phyloP scores from a whole-genome alignment of 1,139 yeast species.

The Taphrina flavorubra region DNA sequence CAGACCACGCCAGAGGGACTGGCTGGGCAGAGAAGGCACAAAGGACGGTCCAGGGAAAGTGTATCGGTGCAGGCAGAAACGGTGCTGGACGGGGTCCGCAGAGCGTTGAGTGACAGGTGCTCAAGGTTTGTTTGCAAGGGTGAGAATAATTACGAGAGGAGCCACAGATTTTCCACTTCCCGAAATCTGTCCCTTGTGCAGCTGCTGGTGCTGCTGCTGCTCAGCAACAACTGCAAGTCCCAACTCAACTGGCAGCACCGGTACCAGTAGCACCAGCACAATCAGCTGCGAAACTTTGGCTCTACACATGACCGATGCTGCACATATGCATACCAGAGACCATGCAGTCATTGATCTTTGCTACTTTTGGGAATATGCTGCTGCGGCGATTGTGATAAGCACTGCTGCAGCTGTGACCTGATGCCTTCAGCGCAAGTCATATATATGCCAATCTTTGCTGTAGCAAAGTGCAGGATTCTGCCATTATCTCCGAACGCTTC shows the following conservation, averaged over 20 bases:
- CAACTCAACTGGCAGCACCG: not conserved
- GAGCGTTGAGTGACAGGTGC: slow-evolving; percentile 16
- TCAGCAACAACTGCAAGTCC: not conserved
- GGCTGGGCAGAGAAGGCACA: not conserved
- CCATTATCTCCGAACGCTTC: too few relatives aligned
- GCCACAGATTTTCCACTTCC: slow-evolving; percentile 7
- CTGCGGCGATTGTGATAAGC: too few relatives aligned
- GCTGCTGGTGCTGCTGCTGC: not conserved
- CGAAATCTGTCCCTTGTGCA: not conserved
- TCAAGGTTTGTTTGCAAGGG: slow-evolving; percentile 27
- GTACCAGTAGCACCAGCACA: too few relatives aligned
- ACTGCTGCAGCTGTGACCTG: too few relatives aligned
- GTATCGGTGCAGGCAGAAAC: not conserved
- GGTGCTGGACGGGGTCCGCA: slow-evolving; percentile 2
- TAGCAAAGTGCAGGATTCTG: too few relatives aligned
- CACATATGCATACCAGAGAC: too few relatives aligned
- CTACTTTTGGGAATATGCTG: too few relatives aligned
- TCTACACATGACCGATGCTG: too few relatives aligned
- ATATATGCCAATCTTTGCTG: too few relatives aligned
- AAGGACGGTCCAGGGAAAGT: not conserved
- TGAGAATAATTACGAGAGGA: slow-evolving; percentile 27
- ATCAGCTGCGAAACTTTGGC: too few relatives aligned
- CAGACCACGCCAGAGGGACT: not conserved
- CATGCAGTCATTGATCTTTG: too few relatives aligned
- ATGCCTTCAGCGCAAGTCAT: too few relatives aligned